Evolutionary conservation across 192 early-diverging fungal species (phyloP), one percentile per base, ranked within the genome.

Genomic region (Coemansia interrupta): DNA sequence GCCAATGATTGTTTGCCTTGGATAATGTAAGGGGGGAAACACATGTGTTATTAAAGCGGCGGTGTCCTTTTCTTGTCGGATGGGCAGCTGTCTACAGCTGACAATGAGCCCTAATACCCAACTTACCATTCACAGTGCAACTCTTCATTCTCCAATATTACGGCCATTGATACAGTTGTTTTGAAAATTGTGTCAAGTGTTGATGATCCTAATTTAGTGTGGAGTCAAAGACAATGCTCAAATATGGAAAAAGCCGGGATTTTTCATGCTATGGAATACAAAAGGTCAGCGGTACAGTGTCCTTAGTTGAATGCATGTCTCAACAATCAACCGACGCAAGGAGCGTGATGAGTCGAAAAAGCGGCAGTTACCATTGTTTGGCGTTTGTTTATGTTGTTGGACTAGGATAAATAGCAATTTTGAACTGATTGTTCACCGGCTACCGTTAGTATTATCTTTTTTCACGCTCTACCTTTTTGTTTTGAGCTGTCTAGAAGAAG

Each of bases 131-230:
- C 15, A 45, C 15, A 19, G 17, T 20, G 19, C 17, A 17, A n/a
- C 4, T 19, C 3, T n/a, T 45, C 43, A 19, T 45, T 45, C 43
- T 19, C 15, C 43, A 20, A n/a, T 23, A 22, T 18, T 48, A 3
- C 46, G 11, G 23, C 46, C 19, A 48, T 48, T 13, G 19, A 22
- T 26, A 20, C 22, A 22, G 9, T 20, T 9, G n/a, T 19, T 10
- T 12, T 26, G 13, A 44, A 20, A 49, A 22, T n/a, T 17, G 28
- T 14, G 24, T 14, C 50, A 0, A 14, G 28, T 52, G 50, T 52
- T 52, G 50, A 52, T 52, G 28, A 52, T 52, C 50, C 50, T 24
- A 52, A 52, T 52, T 28, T 32, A 5, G 50, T 52, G 50, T 52
- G 50, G 50, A 52, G 50, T 30, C 30, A 52, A 52, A 15, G 36